Evolutionary conservation across 1,139 yeast genomes (phyloP), one percentile per base, ranked within the genome.

Genomic region (Taphrina communis): DNA sequence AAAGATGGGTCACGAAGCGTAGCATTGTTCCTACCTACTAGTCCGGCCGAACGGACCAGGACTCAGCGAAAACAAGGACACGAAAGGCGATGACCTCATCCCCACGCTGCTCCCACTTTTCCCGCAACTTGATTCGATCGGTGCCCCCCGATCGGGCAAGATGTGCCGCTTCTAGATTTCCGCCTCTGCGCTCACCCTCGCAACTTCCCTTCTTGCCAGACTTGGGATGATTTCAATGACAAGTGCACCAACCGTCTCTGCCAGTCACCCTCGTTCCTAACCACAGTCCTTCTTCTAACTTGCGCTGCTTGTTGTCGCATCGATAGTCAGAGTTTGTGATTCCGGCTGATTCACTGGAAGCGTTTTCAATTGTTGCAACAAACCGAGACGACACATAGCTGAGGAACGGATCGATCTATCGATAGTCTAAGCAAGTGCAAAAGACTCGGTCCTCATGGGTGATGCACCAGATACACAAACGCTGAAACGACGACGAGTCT

Each of bases 401-500:
- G 31, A 25, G 31, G 31, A 25, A 25, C 31, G 31, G 31, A 25
- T 2, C 31, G 31, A 25, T 25, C 4, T 2, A 25, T 4, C 4
- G 31, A 25, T 25, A 25, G 31, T 25, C 31, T 25, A 25, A 25
- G 31, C 31, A 4, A 25, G 2, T 25, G 31, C 31, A 25, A 2
- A 2, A 25, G 31, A 25, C 31, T 25, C 31, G 31, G 31, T 25
- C 4, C 31, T 25, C 31, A 25, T 46, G 53, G 19, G 38, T 35
- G 66, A 51, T 38, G 21, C 6, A 12, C 17, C 35, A 36, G 60
- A 41, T 19, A 14, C 59, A 14, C 62, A 56, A 35, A 11, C 50
- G 9, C 57, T 44, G 63, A 91, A 90, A 77, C 82, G 97, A 66
- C 84, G 92, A 75, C 80, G 96, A 69, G 96, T 90, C 39, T 85